Base-by-base conservation (phyloP, 1,284 basidiomycete genomes). In the Ceratobasidium sp. region DNA sequence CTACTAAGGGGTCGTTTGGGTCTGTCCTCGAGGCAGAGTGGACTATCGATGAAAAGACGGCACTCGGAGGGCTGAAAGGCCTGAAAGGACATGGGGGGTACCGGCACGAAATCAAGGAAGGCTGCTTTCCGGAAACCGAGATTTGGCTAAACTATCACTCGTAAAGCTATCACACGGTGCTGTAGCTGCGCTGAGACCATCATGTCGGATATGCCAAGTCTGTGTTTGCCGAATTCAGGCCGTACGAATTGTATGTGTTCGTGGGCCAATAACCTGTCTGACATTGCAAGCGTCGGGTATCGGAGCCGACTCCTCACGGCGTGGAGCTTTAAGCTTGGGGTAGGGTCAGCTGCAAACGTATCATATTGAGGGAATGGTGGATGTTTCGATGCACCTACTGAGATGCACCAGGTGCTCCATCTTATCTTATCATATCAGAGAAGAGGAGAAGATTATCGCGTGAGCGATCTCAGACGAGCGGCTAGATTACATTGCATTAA, bases 51-150 rank as follows among this genome's bases (percentile, higher is more conserved):
- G 73, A 76, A 40, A 64, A 68, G 54, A 76, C 64, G 6, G 54
- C 71, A 20, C 44, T 2, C 42, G 78, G 73, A 12, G 78, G 78
- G 10, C 57, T 78, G 71, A 69, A 54, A 44, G 71, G 71, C 1
- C 26, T 75, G n/a, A 78, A 75, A 52, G 77, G 70, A 26, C 62
- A 75, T 20, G 77, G 61, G 0, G 70, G 61, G 13, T 78, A 74
- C 40, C 7, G 17, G 20, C 64, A 67, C 52, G 65, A 67, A 28
- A 52, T 48, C n/a, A n/a, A n/a, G 44, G 65, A 48, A 17, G 67
- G 15, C 17, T n/a, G 33, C 15, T 54, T 26, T 23, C 26, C 13
- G 38, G 67, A 69, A 40, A 56, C 67, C 6, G 20, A 33, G 23
- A 28, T 56, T 12, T 69, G 67, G 67, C 33, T 69, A 9, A 42